phyloP scores from a whole-genome alignment of 1,284 basidiomycete genomes.

The Fomes fomentarius region DNA sequence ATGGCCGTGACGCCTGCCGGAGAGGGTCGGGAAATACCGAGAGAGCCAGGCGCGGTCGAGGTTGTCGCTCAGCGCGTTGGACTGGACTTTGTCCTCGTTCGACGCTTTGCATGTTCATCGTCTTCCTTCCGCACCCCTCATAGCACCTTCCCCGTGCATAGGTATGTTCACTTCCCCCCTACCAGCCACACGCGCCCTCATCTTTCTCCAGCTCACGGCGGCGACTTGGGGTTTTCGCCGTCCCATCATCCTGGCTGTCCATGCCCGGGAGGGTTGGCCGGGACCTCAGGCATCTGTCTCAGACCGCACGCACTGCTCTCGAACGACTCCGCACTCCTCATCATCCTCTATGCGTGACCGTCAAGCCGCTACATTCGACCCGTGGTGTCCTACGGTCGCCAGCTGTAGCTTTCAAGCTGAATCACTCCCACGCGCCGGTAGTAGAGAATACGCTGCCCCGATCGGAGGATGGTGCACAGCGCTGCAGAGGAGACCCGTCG shows the following conservation, averaged over 20 bases:
- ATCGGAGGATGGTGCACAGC: background rate
- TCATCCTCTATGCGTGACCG: conserved; percentile 19
- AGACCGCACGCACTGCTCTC: conserved; percentile 34
- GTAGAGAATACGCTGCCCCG: background rate
- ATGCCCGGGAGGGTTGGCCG: conserved; percentile 68
- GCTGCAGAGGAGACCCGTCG: background rate
- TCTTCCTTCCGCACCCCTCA: conserved; percentile 14
- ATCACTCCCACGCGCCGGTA: conserved; percentile 11
- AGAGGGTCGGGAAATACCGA: conserved; percentile 17
- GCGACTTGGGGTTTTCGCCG: conserved; percentile 38
- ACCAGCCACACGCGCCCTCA: background rate
- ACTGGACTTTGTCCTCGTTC: conserved; percentile 11
- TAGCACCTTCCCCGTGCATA: conserved; percentile 24
- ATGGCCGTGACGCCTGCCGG: conserved; percentile 4
- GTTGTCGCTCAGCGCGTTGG: conserved; percentile 22
- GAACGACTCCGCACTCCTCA: conserved; percentile 15
- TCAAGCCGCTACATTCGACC: conserved; percentile 24
- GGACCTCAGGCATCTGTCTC: conserved; percentile 56
- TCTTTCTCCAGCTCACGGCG: conserved; percentile 25
- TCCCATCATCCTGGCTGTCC: conserved; percentile 56
- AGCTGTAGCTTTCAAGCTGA: conserved; percentile 23
- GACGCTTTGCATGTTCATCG: conserved; percentile 22
- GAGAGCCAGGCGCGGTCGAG: conserved; percentile 21
- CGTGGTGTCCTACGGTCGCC: conserved; percentile 19
- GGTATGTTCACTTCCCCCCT: conserved; percentile 5